Evolutionary conservation across 2,329 filamentous ascomycete species (phyloP), one percentile per base, ranked within the genome.

Genomic region (Trichoderma citrinoviride): DNA sequence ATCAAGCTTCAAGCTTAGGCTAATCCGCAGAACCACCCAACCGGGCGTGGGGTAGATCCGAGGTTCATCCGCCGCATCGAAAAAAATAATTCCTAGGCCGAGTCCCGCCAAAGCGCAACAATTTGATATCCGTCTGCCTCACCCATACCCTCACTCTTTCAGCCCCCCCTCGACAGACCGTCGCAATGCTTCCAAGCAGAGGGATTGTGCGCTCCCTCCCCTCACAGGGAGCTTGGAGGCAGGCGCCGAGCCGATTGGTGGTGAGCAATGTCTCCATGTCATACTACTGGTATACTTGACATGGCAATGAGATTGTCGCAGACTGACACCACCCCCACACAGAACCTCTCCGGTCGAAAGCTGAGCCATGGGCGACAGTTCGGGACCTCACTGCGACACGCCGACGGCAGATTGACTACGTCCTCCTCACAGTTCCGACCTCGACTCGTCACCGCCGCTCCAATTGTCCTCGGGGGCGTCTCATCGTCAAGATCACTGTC

Each of bases 111-210:
- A 68, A 37, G 65, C 65, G 65, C 65, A 71, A 67, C 60, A 50
- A 50, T 52, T 58, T 64, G 52, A 57, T 50, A 50, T 52, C 10
- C 44, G 50, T 27, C 52, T 37, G 25, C 58, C 33, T 61, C 58
- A 29, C 29, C 27, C 25, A 44, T 29, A 44, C 40, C 58, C 41
- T 29, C 27, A 2, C 27, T 29, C 27, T 29, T 7, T 29, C 27
- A 12, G 8, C 29, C 29, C 7, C 29, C 29, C 27, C 10, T 63
- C 58, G 64, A 68, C 56, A 57, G 2, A 66, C 49, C 71, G 72
- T 68, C 74, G 76, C 69, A 65, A 81, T 81, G 79, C 76, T 81
- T 72, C 78, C 79, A 65, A 80, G 79, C 67, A 78, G 79, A 78
- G 79, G 78, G 71, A 74, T 79, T 70, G 73, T 76, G 70, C 76